A percentile compares a stretch with the other conserved stretches of the same genome.
These are phyloP conservation scores for Elongisporangium prolatum DNA, from an alignment of 352 stramenopile genomes.

Conservation along the genomic window DNA sequence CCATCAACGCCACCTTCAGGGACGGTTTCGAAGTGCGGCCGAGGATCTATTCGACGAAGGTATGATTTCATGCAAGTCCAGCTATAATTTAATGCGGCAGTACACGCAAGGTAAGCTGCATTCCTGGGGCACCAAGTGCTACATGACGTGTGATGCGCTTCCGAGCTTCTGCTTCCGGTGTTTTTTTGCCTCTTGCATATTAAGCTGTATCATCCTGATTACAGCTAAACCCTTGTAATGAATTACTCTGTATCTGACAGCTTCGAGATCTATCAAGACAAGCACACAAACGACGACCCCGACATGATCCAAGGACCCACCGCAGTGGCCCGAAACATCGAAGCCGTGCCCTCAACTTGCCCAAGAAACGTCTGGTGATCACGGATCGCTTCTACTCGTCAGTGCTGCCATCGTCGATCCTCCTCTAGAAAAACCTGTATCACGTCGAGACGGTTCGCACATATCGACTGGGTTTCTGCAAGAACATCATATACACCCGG, in stretches of 20 bases:
- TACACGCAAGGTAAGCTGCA: conserved; percentile 16
- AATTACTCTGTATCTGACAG: too few species aligned
- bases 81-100: conserved; percentile 14
- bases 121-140: conserved; percentile 21
- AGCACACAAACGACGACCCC: too few species aligned
- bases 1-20: neutral
- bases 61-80: conserved; percentile 11
- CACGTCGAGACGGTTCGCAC: conserved; percentile 10
- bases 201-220: neutral
- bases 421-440: conserved; percentile 12
- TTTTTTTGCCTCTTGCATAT: neutral
- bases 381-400: conserved; percentile 1
- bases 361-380: neutral
- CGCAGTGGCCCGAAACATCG: conserved; percentile 4
- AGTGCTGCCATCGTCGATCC: conserved; percentile 8
- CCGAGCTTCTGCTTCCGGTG: conserved; percentile 8
- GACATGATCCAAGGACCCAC: neutral
- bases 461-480: conserved; percentile 10
- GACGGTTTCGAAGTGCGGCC: neutral
- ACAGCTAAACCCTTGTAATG: neutral
- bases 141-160: conserved; percentile 12
- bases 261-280: too few species aligned
- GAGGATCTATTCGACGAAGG: conserved; percentile 14
- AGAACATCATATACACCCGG: conserved; percentile 10
- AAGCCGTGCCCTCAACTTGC: neutral